Base-by-base conservation (phyloP, 345 rosid genomes). In the Eucalyptus victrix region DNA sequence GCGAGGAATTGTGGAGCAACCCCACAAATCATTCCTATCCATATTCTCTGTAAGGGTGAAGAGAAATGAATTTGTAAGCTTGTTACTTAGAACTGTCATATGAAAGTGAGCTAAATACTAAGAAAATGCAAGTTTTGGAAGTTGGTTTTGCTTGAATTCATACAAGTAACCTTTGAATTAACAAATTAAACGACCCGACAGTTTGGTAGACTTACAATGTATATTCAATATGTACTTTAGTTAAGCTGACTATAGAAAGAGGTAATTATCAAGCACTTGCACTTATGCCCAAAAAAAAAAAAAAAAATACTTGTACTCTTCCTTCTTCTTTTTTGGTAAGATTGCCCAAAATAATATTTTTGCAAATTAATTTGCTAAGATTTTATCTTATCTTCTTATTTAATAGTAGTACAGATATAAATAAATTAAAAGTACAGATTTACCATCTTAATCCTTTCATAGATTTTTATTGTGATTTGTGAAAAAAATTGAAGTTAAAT, bases 21-120 rank as follows among this genome's bases (percentile, higher is more conserved):
- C 12, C 91, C 89, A 37, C 89, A 87, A 58, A 90, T 90, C 83
- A 90, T 42, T 40, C 91, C 86, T 13, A 62, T 88, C 88, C 88
- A 88, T 14, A 83, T 18, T 42, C 72, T 89, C 89, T 60, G 7
- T 28, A 28, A 60, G 69, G 69, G 34, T 28, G 69, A 28, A 60
- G 0, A 3, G 17, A 28, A 28, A 60, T 28, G 32, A 28, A 26
- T 60, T 30, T 90, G 42, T 4, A 47, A 80, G 12, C 51, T 32
- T 8, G 2, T 47, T 34, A 67, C 34, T 0, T 45, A 32, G 28
- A 81, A 23, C 54, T 16, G 9, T 28, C 16, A 60, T 0, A 60
- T 60, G 34, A 28, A 60, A 60, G 32, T 28, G 69, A 60, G 16
- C 69, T 12, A 28, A 60, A 30, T 60, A 60, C 69, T 28, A 13